These are phyloP conservation scores for Rosa multiflora DNA, from an alignment of 306 rosid genomes.

Conservation along the genomic window DNA sequence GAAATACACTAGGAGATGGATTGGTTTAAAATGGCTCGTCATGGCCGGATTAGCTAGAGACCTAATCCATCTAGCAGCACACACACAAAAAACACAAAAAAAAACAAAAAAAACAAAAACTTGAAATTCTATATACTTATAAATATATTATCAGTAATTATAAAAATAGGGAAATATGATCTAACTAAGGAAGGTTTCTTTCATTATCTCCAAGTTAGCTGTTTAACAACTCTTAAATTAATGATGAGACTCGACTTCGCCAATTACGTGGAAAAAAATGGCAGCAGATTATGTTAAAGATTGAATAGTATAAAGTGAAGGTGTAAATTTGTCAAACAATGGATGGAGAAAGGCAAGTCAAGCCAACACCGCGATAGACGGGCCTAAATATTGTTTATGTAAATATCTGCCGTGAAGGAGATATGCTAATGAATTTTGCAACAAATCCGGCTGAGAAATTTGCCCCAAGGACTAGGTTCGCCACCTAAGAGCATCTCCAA, in stretches of 20 bases:
- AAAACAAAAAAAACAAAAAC: too few species aligned
- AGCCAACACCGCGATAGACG: constrained; percentile 6
- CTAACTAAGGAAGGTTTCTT: neutral
- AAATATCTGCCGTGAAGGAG: neutral
- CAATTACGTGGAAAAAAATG: neutral
- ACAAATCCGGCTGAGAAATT: constrained; percentile 84
- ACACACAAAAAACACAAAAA: too few species aligned
- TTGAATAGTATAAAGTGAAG: neutral
- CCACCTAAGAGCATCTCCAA: constrained; percentile 61
- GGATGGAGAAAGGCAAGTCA: neutral
- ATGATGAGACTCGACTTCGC: neutral
- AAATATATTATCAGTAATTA: too few species aligned
- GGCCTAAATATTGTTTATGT: neutral
- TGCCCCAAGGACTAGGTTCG: constrained; percentile 68
- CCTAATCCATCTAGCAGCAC: too few species aligned
- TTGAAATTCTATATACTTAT: too few species aligned
- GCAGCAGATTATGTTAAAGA: neutral
- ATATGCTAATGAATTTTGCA: constrained; percentile 25
- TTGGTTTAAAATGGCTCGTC: too few species aligned
- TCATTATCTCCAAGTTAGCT: neutral
- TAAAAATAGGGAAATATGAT: too few species aligned
- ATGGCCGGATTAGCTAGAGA: too few species aligned
- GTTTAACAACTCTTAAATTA: neutral
- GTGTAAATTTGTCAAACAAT: neutral
- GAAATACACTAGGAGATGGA: too few species aligned